Base-by-base conservation (phyloP, 225 moss, liverwort and hornwort species). In the Pseudisothecium myosuroides region DNA sequence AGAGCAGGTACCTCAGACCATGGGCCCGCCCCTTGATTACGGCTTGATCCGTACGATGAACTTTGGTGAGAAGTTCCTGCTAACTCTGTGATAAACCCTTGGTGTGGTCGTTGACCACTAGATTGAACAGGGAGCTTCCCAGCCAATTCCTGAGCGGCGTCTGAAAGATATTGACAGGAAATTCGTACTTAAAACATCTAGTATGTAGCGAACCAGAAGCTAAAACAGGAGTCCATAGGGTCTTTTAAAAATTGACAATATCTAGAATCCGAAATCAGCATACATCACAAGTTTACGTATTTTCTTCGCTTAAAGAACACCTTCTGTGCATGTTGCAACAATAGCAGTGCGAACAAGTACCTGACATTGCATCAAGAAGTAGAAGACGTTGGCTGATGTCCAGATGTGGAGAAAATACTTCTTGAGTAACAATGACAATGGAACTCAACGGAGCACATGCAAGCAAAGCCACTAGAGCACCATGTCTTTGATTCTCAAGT, bases 331-430 rank as follows among this genome's bases (percentile, higher is more conserved):
- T 82, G 63, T 63, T 56, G 58, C 87, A 80, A 81, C 34, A 89
- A 69, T 43, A 64, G 84, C 81, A 84, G 82, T 63, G 71, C 63
- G 80, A 86, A 59, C 45, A 41, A 29, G 77, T 87, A 97, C 98
- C 98, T 91, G 96, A 93, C 95, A 98, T 97, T 18, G 93, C 92
- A 90, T 96, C 95, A 63, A 98, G 95, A 83, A 98, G 97, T 43
- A 98, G 89, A 84, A 98, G 94, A 43, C 98, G 98, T 86, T 97
- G 98, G 88, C 98, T 97, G 62, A 95, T 92, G 86, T 98, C 98
- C 71, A 98, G 87, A 86, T 98, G 96, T n/a, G 95, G 93, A 64
- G 98, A 98, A 89, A 94, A 97, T 72, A 98, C 88, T 89, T 96
- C 95, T 74, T 88, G 89, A 66, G 96, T 96, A 80, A 97, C 90